These are phyloP conservation scores for Moesziomyces aphidis DNA, from an alignment of 1,284 basidiomycete genomes.

Conservation along the genomic window DNA sequence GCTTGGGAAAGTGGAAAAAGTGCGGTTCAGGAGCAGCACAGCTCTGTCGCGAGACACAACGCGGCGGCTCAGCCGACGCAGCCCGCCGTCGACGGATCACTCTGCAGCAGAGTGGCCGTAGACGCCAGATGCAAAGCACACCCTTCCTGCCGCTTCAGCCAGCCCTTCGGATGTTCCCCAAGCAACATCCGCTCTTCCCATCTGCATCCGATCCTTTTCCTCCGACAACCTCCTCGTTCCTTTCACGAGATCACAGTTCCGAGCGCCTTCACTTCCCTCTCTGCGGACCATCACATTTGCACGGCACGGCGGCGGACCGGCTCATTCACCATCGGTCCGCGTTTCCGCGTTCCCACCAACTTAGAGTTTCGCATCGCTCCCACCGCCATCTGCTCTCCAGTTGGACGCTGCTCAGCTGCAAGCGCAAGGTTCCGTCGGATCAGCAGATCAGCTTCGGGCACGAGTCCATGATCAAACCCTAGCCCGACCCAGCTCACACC, in stretches of 20 bases:
- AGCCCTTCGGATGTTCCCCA: too few relatives aligned
- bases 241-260: neutral
- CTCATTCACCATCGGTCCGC: too few relatives aligned
- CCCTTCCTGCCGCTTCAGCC: too few relatives aligned
- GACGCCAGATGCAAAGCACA: too few relatives aligned
- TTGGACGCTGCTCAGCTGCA: constrained; percentile 6
- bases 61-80: neutral
- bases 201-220: neutral
- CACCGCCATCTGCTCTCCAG: neutral
- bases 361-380: neutral
- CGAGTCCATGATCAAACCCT: constrained; percentile 8
- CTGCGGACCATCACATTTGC: too few relatives aligned
- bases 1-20: neutral
- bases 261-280: neutral
- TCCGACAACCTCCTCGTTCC: neutral
- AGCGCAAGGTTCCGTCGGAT: constrained; percentile 10
- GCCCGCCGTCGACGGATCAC: neutral
- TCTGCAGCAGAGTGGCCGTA: neutral
- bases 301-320: too few relatives aligned
- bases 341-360: neutral
- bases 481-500: neutral
- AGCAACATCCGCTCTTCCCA: neutral
- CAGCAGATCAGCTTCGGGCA: neutral
- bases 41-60: neutral
- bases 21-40: too few relatives aligned